Base-by-base conservation (phyloP, 176 grass and related monocot genomes). In the Puccinellia tenuiflora region DNA sequence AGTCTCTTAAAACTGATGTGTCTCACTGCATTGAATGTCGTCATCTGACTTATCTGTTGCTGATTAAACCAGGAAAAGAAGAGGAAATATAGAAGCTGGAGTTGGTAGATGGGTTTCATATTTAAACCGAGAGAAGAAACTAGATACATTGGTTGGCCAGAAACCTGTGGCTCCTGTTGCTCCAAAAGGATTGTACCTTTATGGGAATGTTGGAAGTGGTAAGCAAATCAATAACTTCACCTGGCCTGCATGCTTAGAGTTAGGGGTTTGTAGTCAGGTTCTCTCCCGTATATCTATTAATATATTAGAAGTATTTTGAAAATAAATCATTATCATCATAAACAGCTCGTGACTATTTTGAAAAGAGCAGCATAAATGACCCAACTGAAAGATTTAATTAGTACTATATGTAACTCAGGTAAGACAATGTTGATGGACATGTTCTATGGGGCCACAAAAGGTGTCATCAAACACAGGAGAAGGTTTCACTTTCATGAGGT, bases 351-450 rank as follows among this genome's bases (percentile, higher is more conserved):
- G 42, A 45, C 42, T 45, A 45, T 45, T 45, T 45, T 13, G 39
- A 3, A 12, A 45, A 45, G 11, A 13, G 3, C 42, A 45, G 11
- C 9, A 13, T 12, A 45, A 10, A n/a, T 54, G 0, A 54, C 51
- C 51, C 50, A 1, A 53, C 6, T 0, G 18, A 53, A 53, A 53
- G 0, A 53, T 53, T 21, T 53, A 8, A 53, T 53, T 21, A 53
- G 5, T 52, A 18, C 15, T 50, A 21, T 52, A 52, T 20, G 7
- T 72, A 30, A 48, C 59, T 51, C 54, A 98, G 91, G 96, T 3
- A 98, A 98, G 89, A 98, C 96, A 72, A 98, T 98, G 96, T 50
- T 98, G 76, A 98, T 98, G 92, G 96, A 95, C 83, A 95, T 98
- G 92, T 93, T 98, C 81, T 98, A 95, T 69, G 83, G 88, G 76